phyloP scores from a whole-genome alignment of 2,329 filamentous ascomycete species.

The Fusarium algeriense region DNA sequence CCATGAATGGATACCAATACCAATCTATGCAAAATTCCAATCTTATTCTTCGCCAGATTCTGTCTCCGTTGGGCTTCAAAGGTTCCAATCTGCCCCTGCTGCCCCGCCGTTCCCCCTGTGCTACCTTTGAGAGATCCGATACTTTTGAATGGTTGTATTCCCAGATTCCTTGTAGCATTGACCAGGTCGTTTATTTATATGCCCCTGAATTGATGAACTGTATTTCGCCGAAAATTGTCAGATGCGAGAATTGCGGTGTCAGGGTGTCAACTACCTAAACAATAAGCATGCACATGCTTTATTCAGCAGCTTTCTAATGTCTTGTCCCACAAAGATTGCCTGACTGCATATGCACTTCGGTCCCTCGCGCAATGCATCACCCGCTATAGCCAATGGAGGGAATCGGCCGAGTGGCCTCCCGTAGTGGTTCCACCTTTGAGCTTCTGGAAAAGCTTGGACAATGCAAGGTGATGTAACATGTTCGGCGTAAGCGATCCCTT shows the following conservation, averaged over 20 bases:
- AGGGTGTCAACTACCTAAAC: background rate
- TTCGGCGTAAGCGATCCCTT: slow-evolving; percentile 32
- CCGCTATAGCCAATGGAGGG: slow-evolving; percentile 17
- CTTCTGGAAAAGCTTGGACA: slow-evolving; percentile 31
- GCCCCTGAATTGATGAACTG: slow-evolving; percentile 11
- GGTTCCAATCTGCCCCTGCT: slow-evolving; percentile 7
- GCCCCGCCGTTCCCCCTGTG: slow-evolving; percentile 24
- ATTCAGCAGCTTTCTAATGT: slow-evolving; percentile 7
- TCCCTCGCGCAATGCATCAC: background rate
- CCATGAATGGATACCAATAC: slow-evolving; percentile 3
- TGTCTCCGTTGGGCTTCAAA: slow-evolving; percentile 40
- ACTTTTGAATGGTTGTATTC: slow-evolving; percentile 1
- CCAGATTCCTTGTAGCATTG: slow-evolving; percentile 12
- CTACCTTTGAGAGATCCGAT: slow-evolving; percentile 18
- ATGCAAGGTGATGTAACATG: slow-evolving; percentile 45
- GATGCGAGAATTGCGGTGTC: background rate
- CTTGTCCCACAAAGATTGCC: background rate
- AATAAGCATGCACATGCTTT: background rate
- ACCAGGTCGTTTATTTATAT: slow-evolving; percentile 15
- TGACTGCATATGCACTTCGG: slow-evolving; percentile 3
- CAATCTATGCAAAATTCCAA: slow-evolving; percentile 6
- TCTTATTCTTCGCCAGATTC: background rate
- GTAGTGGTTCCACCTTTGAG: slow-evolving; percentile 11
- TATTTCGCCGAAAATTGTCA: background rate
- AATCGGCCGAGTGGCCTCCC: slow-evolving; percentile 34